Evolutionary conservation across 345 rosid species (phyloP).

Genomic region (Brassica nigra): DNA sequence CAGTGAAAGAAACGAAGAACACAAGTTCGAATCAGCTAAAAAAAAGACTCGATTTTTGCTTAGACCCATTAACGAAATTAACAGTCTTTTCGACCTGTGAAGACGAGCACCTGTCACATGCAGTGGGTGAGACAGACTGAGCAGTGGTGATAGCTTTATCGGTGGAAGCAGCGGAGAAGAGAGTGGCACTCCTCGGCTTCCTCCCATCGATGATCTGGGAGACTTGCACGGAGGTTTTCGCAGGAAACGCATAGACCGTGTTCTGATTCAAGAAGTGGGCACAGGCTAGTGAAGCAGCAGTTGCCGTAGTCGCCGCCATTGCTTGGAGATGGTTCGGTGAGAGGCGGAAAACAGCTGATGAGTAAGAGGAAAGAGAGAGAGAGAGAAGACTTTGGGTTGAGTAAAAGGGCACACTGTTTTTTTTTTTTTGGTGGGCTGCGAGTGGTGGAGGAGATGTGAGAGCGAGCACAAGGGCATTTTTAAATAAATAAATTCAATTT

Average conservation of each 20-base stretch:
- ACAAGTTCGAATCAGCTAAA: constrained; percentile 2
- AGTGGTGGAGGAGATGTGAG: constrained; percentile 10
- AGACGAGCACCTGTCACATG: constrained; percentile 25
- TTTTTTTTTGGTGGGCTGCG: constrained; percentile 14
- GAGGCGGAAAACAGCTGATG: constrained; percentile 37
- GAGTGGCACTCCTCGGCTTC: constrained; percentile 33
- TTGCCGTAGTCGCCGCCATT: constrained; percentile 36
- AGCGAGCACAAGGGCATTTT: neutral
- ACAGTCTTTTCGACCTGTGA: neutral
- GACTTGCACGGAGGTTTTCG: constrained; percentile 25
- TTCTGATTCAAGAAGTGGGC: constrained; percentile 20
- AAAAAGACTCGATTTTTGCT: neutral
- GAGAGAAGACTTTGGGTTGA: constrained; percentile 5
- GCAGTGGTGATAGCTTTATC: constrained; percentile 24
- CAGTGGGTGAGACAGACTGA: constrained; percentile 21
- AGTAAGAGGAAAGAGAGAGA: neutral
- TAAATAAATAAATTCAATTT: neutral
- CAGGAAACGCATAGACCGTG: constrained; percentile 16
- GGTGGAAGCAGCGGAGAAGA: constrained; percentile 31
- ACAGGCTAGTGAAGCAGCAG: constrained; percentile 23
- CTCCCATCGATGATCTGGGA: constrained; percentile 29
- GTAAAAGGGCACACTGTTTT: neutral
- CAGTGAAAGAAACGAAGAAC: neutral
- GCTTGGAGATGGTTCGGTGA: constrained; percentile 18
- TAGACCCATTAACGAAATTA: constrained; percentile 1